These are phyloP conservation scores for Colletotrichum chlorophyti DNA, from an alignment of 2,329 filamentous ascomycete genomes.

Conservation along the genomic window DNA sequence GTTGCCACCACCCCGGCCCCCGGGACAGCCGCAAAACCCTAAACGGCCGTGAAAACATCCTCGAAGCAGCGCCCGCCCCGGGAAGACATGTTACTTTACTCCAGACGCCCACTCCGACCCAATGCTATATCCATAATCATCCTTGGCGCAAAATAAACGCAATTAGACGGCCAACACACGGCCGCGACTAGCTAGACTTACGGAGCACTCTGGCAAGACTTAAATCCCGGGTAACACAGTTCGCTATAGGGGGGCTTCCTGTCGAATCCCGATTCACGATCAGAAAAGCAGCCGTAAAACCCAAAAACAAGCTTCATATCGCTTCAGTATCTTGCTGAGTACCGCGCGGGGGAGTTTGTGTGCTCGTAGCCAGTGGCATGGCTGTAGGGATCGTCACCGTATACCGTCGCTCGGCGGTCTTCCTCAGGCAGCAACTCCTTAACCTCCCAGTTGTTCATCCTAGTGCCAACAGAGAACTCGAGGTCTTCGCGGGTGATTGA, in stretches of 20 bases:
- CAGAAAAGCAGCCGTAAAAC: too few relatives aligned
- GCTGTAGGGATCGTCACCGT: constrained; percentile 71
- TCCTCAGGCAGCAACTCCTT: constrained; percentile 89
- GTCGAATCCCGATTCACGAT: too few relatives aligned
- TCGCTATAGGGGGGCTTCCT: too few relatives aligned
- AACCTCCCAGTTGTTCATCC: constrained; percentile 97
- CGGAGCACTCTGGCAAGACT: background rate
- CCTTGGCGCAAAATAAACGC: background rate
- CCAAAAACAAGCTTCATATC: background rate
- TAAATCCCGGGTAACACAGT: background rate
- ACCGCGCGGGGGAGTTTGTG: constrained; percentile 55
- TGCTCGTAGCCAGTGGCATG: constrained; percentile 62
- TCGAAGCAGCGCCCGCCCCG: background rate
- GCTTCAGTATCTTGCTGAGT: constrained; percentile 52
- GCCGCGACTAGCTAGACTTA: too few relatives aligned
- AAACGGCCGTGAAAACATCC: constrained; percentile 2
- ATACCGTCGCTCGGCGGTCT: constrained; percentile 76
- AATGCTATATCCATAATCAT: constrained; percentile 9
- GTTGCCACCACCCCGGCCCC: background rate
- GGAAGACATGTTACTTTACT: constrained; percentile 16
- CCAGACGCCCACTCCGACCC: constrained; percentile 19
- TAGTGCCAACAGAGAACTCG: constrained; percentile 95
- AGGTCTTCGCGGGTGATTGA: constrained; percentile 98
- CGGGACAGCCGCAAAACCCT: background rate
- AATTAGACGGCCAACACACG: background rate